Conservation (phyloP, 2,329 filamentous ascomycete species). For the Colletotrichum somersetense region DNA sequence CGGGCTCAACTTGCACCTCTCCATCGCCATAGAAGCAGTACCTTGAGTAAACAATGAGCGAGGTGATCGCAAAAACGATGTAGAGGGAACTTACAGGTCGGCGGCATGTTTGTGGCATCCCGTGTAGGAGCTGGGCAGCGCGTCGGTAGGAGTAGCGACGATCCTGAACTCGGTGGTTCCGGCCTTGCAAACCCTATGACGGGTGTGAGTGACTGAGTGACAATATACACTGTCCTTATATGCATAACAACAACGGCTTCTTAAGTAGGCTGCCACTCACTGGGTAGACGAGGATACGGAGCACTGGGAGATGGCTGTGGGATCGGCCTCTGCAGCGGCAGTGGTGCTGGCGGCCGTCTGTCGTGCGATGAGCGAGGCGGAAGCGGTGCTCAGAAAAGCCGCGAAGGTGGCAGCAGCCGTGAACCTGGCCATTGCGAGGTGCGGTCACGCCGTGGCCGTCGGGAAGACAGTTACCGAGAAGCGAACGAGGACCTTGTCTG, state of each 20-base stretch:
- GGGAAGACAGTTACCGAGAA: background rate
- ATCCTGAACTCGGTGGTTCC: constrained; percentile 40
- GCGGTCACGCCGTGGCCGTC: background rate
- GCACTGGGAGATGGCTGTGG: constrained; percentile 39
- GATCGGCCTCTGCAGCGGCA: constrained; percentile 35
- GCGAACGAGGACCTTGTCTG: constrained; percentile 2
- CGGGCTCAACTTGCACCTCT: constrained; percentile 55
- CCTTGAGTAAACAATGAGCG: constrained; percentile 45
- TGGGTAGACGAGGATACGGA: constrained; percentile 41
- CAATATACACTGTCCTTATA: background rate
- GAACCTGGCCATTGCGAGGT: constrained; percentile 27
- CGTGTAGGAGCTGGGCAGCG: constrained; percentile 52
- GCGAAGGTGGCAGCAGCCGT: constrained; percentile 27
- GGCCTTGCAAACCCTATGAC: constrained; percentile 33
- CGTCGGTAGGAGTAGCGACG: constrained; percentile 34
- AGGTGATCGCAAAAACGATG: fast-evolving
- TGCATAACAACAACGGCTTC: background rate
- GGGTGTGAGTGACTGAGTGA: background rate
- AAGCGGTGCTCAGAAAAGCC: constrained; percentile 35
- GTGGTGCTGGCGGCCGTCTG: constrained; percentile 50
- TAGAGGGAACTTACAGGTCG: constrained; percentile 57
- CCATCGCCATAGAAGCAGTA: constrained; percentile 59
- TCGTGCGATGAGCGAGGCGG: constrained; percentile 44
- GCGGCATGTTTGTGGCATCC: constrained; percentile 64
- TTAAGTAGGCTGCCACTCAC: constrained; percentile 12